Evolutionary conservation across 768 basidiomycete species (phyloP).

Genomic region (Leccinum disarticulatum): DNA sequence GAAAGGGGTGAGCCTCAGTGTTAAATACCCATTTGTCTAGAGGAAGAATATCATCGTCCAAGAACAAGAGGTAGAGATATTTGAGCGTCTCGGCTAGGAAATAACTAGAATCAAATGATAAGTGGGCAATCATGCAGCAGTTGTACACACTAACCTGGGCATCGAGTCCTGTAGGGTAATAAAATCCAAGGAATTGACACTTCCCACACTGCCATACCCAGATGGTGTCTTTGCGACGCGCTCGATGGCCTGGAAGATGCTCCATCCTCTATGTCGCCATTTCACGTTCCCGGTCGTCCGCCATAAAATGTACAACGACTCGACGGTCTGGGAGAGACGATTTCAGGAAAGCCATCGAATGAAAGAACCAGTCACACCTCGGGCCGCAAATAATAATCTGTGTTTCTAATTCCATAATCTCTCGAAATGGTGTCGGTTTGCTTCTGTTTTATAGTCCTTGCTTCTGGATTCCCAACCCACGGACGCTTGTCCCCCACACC

Average conservation of each 20-base stretch:
- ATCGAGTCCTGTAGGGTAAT: slow-evolving; percentile 50
- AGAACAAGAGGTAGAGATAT: slow-evolving; percentile 72
- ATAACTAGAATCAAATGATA: slow-evolving; percentile 34
- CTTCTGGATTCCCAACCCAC: slow-evolving; percentile 27
- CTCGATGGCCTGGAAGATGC: slow-evolving; percentile 66
- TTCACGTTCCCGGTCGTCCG: slow-evolving; percentile 61
- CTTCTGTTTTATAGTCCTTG: slow-evolving; percentile 17
- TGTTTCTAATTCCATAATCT: slow-evolving; percentile 53
- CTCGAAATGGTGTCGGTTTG: slow-evolving; percentile 32
- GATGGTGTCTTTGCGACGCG: slow-evolving; percentile 52
- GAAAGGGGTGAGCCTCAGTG: slow-evolving; percentile 77
- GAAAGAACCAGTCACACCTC: slow-evolving; percentile 48
- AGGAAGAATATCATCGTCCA: slow-evolving; percentile 57
- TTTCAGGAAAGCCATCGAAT: slow-evolving; percentile 1
- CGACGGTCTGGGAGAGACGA: slow-evolving; percentile 52
- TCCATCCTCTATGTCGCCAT: slow-evolving; percentile 75
- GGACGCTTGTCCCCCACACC: slow-evolving; percentile 45
- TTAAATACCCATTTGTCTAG: slow-evolving; percentile 61
- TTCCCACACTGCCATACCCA: slow-evolving; percentile 61
- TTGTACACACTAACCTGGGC: slow-evolving; percentile 59
- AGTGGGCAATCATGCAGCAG: neutral
- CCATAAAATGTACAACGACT: slow-evolving; percentile 73
- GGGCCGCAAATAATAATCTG: slow-evolving; percentile 61
- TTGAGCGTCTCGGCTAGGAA: slow-evolving; percentile 65
- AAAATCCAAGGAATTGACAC: slow-evolving; percentile 46